Evolutionary conservation across 2,329 filamentous ascomycete species (phyloP).

Genomic region (Penicillium italicum): DNA sequence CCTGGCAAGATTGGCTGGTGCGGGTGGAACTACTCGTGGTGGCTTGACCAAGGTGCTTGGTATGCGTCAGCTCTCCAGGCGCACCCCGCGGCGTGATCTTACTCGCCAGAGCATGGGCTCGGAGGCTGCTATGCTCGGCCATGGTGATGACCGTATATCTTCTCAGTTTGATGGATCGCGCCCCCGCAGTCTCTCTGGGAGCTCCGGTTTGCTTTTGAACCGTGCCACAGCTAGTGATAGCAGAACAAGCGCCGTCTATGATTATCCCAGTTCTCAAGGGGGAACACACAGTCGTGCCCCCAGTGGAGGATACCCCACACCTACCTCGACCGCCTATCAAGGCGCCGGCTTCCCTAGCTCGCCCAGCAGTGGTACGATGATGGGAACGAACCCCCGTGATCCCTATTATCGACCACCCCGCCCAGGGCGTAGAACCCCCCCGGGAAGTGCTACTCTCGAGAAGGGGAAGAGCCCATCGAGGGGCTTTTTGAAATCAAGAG

Average conservation of each 20-base stretch:
- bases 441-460: conserved; percentile 46
- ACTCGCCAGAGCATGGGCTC: conserved; percentile 79
- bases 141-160: conserved; percentile 63
- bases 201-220: conserved; percentile 60
- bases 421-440: conserved; percentile 62
- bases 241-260: conserved; percentile 52
- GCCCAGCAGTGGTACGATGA: conserved; percentile 42
- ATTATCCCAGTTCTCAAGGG: conserved; percentile 49
- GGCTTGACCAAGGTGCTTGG: conserved; percentile 86
- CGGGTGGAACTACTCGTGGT: conserved; percentile 71
- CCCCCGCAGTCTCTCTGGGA: conserved; percentile 58
- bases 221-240: conserved; percentile 45
- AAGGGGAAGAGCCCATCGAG: conserved; percentile 40
- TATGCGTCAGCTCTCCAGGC: conserved; percentile 79
- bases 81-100: conserved; percentile 61
- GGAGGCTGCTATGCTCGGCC: conserved; percentile 72
- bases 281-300: conserved; percentile 52
- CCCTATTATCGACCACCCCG: conserved; percentile 88
- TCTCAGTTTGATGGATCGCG: conserved; percentile 53
- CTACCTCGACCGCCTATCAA: conserved; percentile 75
- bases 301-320: conserved; percentile 61
- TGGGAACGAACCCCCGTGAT: conserved; percentile 57
- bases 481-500: conserved; percentile 41
- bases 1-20: conserved; percentile 73
- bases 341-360: conserved; percentile 51